Conservation (phyloP, 371 early-diverging fungal species). For the Coemansia sp. region DNA sequence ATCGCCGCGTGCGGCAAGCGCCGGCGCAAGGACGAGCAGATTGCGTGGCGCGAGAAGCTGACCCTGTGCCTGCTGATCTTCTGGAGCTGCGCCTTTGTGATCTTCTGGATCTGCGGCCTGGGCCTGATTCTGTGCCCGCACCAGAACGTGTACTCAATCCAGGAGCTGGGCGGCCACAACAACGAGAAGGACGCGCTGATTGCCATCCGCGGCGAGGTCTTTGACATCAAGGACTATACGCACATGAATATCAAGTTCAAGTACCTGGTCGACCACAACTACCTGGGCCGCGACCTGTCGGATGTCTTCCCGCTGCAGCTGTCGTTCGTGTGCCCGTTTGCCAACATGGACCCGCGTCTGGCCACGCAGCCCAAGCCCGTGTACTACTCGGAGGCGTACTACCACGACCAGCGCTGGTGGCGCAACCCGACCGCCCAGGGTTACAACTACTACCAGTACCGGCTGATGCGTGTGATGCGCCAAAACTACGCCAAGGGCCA, state of each 20-base stretch:
- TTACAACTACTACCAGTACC: slow-evolving; percentile 67
- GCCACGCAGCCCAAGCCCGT: slow-evolving; percentile 45
- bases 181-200: slow-evolving; percentile 58
- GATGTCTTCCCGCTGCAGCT: slow-evolving; percentile 73
- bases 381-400: slow-evolving; percentile 51
- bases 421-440: slow-evolving; percentile 43
- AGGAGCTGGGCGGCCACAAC: slow-evolving; percentile 57
- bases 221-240: slow-evolving; percentile 63
- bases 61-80: slow-evolving; percentile 87
- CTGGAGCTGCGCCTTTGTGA: slow-evolving; percentile 72
- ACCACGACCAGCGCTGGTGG: slow-evolving; percentile 61
- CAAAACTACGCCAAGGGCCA: slow-evolving; percentile 67
- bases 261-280: slow-evolving; percentile 49
- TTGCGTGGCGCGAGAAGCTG: slow-evolving; percentile 97
- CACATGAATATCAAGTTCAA: slow-evolving; percentile 61
- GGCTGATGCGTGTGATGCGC: slow-evolving; percentile 62
- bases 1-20: slow-evolving; percentile 67
- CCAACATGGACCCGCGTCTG: slow-evolving; percentile 54
- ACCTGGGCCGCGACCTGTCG: slow-evolving; percentile 47
- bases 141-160: slow-evolving; percentile 65
- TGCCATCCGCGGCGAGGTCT: slow-evolving; percentile 73
- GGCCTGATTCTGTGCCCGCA: slow-evolving; percentile 88
- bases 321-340: slow-evolving; percentile 57
- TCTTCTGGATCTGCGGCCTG: slow-evolving; percentile 89
- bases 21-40: slow-evolving; percentile 79